Evolutionary conservation across 306 rosid species (phyloP), one percentile per base, ranked within the genome.

Genomic region (Mimosa bimucronata): DNA sequence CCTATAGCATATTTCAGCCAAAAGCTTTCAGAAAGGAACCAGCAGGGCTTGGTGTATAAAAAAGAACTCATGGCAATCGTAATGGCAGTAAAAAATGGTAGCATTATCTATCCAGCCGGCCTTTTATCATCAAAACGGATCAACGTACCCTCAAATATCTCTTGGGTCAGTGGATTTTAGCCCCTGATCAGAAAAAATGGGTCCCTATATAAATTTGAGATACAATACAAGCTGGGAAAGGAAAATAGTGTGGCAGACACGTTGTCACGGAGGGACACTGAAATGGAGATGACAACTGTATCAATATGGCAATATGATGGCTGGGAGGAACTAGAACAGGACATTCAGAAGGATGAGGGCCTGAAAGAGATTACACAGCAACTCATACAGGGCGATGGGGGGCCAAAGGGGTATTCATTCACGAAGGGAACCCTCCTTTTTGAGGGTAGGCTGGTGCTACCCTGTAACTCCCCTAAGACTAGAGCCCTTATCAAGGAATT

Each of bases 321-420:
- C 0, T 2, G 2, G 0, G 18, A 6, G 8, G 25, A 50, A 2
- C 7, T 18, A 0, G 58, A 18, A 0, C 2, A 4, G 0, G 57
- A 52, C 0, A 7, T 52, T 19, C 1, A 7, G 2, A 1, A 7
- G 0, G 58, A 52, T 6, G 58, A 1, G 0, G 1, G 3, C 0
- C 7, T 52, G 9, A 1, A 2, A 1, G 58, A 19, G 19, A 52
- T 52, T 0, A 6, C 5, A 21, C 25, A 52, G 58, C 58, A 6
- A 0, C 7, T 52, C 0, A 7, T 52, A 0, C 2, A 52, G 1
- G 25, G 58, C 0, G 19, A 19, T 1, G 21, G 2, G 3, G 10
- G 0, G 0, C 58, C 23, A 1, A 18, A 18, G 1, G 11, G 58
- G 0, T 18, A 52, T 13, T 6, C 10, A 0, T 1, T 19, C 9